Evolutionary conservation across 2,329 filamentous ascomycete species (phyloP).

Genomic region (Madurella fahalii): DNA sequence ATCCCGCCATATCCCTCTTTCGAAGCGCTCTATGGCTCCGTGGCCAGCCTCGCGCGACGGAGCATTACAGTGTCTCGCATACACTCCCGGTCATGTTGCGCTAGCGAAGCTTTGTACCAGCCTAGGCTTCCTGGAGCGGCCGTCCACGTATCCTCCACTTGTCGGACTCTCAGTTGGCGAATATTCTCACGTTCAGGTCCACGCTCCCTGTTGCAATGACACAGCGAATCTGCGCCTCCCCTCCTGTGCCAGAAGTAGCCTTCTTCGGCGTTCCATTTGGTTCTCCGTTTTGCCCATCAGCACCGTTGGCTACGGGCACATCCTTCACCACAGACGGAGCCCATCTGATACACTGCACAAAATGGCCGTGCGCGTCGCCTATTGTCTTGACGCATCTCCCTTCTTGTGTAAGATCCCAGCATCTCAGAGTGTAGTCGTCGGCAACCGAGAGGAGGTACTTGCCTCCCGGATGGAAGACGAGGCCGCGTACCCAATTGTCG

Average conservation of each 20-base stretch:
- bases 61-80: no score
- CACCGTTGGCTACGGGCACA: slow-evolving; percentile 35
- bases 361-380: slow-evolving; percentile 73
- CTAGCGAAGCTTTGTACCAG: background rate
- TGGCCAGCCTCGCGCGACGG: no score
- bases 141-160: background rate
- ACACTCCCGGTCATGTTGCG: no score
- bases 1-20: no score
- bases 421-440: slow-evolving; percentile 88
- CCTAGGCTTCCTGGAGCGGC: background rate
- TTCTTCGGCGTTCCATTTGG: slow-evolving; percentile 43
- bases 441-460: slow-evolving; percentile 82
- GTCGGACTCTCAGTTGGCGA: slow-evolving; percentile 48
- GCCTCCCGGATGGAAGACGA: slow-evolving; percentile 87
- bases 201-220: slow-evolving; percentile 86
- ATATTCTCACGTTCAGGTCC: slow-evolving; percentile 73
- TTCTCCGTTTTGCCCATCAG: slow-evolving; percentile 41
- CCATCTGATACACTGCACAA: slow-evolving; percentile 84
- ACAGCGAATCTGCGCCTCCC: slow-evolving; percentile 67
- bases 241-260: slow-evolving; percentile 38
- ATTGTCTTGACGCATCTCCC: slow-evolving; percentile 84
- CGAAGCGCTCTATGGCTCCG: no score
- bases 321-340: slow-evolving; percentile 71
- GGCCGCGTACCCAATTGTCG: slow-evolving; percentile 86
- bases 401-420: slow-evolving; percentile 90